These are phyloP conservation scores for Macrotyloma uniflorum DNA, from an alignment of 306 rosid species.

Conservation along the genomic window DNA sequence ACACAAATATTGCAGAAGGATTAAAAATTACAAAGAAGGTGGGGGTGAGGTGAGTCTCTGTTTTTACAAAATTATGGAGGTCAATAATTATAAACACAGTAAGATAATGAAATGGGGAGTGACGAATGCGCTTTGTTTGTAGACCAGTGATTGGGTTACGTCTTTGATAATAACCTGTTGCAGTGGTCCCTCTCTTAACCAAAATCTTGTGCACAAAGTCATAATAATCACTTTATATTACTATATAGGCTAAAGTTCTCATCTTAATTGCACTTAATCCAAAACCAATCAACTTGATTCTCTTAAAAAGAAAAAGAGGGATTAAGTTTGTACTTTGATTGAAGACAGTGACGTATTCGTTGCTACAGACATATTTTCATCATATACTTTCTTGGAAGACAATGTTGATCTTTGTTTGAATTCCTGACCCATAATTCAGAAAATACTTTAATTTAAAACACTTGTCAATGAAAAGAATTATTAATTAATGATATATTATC, in stretches of 20 bases:
- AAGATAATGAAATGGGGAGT: conserved; percentile 38
- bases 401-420: neutral
- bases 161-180: conserved; percentile 49
- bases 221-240: conserved; percentile 42
- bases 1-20: neutral
- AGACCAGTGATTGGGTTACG: no score
- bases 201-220: conserved; percentile 41
- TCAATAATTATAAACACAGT: neutral
- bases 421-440: neutral
- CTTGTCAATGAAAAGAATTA: neutral
- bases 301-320: conserved; percentile 37
- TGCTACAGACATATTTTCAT: conserved; percentile 8
- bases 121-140: conserved; percentile 44
- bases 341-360: conserved; percentile 38
- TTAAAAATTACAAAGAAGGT: neutral
- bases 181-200: conserved; percentile 43
- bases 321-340: conserved; percentile 43
- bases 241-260: conserved; percentile 37
- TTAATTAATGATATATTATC: neutral
- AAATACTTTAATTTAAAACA: neutral
- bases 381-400: neutral
- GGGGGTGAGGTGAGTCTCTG: neutral
- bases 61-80: neutral
- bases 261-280: conserved; percentile 49
- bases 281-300: conserved; percentile 51